Percentiles rank a stretch among this genome's conserved stretches.
Conservation (phyloP, 2,329 filamentous ascomycete genomes). For the Gaeumannomyces sp. region DNA sequence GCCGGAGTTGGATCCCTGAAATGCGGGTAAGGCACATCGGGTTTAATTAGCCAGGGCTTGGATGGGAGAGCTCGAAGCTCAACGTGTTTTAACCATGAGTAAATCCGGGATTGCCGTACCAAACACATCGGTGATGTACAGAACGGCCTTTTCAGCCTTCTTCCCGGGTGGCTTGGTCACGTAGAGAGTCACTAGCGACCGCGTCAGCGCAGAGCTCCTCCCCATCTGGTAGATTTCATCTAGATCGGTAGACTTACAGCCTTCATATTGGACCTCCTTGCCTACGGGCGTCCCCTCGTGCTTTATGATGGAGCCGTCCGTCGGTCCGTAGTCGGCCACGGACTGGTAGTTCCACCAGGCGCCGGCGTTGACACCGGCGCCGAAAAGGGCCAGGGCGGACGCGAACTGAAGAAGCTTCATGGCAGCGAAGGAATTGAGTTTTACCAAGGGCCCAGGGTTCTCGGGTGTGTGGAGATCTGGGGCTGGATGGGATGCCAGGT, state of each 20-base stretch:
- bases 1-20: constrained; percentile 17
- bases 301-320: constrained; percentile 16
- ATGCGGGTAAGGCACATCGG: not conserved
- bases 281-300: constrained; percentile 17
- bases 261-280: constrained; percentile 14
- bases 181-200: constrained; percentile 19
- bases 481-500: not conserved
- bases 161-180: constrained; percentile 16
- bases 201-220: not conserved
- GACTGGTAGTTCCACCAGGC: not conserved
- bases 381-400: not conserved
- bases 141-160: constrained; percentile 15
- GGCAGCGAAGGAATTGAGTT: not conserved
- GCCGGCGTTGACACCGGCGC: not conserved
- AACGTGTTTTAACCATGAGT: not conserved
- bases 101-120: constrained; percentile 8
- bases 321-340: constrained; percentile 9
- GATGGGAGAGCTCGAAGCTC: no score
- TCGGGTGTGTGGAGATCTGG: not conserved
- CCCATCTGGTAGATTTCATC: not conserved
- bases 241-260: constrained; percentile 12
- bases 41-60: not conserved
- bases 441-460: not conserved
- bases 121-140: constrained; percentile 24
- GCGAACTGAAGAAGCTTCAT: constrained; percentile 1